A percentile compares a stretch with the other conserved stretches of the same genome.
Conservation (phyloP, 495 filamentous ascomycete species). For the Penicillium mononematosum region DNA sequence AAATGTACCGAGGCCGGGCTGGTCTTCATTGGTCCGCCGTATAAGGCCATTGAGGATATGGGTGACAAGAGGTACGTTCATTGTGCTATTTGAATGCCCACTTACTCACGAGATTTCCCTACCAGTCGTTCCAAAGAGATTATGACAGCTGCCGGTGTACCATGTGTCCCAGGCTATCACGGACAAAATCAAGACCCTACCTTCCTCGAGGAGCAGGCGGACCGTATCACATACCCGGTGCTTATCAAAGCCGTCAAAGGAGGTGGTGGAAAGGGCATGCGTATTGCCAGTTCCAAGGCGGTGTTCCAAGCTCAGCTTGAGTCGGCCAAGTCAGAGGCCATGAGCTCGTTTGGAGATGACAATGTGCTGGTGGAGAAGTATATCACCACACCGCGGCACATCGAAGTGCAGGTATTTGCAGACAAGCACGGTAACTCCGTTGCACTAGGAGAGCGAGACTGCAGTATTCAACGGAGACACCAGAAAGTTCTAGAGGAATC, state of each 20-base stretch:
- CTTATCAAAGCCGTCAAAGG: conserved; percentile 96
- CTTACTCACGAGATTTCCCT: neutral
- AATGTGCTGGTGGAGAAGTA: conserved; percentile 97
- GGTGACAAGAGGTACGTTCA: conserved; percentile 77
- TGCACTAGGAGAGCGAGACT: conserved; percentile 81
- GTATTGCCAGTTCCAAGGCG: conserved; percentile 71
- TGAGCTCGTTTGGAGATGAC: conserved; percentile 91
- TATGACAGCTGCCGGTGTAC: conserved; percentile 89
- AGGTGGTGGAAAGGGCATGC: conserved; percentile 98
- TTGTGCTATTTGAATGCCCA: too few species aligned
- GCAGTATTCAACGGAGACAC: conserved; percentile 82
- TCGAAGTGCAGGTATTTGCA: conserved; percentile 97
- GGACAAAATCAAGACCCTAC: conserved; percentile 75
- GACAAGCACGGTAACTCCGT: conserved; percentile 85
- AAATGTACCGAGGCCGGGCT: conserved; percentile 89
- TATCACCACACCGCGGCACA: conserved; percentile 89
- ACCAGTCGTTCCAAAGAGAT: conserved; percentile 81
- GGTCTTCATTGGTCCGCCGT: conserved; percentile 91
- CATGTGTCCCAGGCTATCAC: conserved; percentile 96
- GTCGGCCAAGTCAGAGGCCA: conserved; percentile 86
- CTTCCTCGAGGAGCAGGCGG: conserved; percentile 69
- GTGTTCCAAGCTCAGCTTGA: conserved; percentile 80
- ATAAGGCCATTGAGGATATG: conserved; percentile 93
- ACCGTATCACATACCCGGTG: conserved; percentile 85
- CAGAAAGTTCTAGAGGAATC: conserved; percentile 98